Evolutionary conservation across 2,329 filamentous ascomycete species (phyloP).

Genomic region (Septoria petroselini): DNA sequence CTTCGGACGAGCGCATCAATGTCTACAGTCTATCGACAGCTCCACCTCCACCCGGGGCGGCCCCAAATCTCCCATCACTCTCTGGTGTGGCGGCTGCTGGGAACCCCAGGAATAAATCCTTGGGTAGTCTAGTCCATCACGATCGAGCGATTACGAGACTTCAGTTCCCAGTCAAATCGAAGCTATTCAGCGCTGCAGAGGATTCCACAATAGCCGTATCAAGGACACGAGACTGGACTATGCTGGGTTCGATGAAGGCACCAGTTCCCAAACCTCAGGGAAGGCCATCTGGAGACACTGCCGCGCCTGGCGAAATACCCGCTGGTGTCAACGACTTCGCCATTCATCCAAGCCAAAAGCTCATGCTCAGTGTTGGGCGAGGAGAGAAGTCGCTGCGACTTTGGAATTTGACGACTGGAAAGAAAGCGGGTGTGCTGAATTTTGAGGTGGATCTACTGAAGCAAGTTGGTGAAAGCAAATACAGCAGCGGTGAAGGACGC

Average conservation of each 20-base stretch:
- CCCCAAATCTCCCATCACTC: conserved; percentile 57
- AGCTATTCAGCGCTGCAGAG: conserved; percentile 82
- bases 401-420: conserved; percentile 96
- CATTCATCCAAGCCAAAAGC: conserved; percentile 91
- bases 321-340: conserved; percentile 93
- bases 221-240: conserved; percentile 81
- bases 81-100: conserved; percentile 72
- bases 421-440: conserved; percentile 88
- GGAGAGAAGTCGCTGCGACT: conserved; percentile 88
- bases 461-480: conserved; percentile 71
- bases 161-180: conserved; percentile 78
- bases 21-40: conserved; percentile 76
- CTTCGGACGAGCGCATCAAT: conserved; percentile 92
- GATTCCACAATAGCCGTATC: conserved; percentile 90
- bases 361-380: conserved; percentile 89
- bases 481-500: conserved; percentile 76
- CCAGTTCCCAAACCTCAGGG: conserved; percentile 77
- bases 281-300: conserved; percentile 85
- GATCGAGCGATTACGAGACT: conserved; percentile 75
- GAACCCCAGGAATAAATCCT: conserved; percentile 80
- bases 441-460: conserved; percentile 72
- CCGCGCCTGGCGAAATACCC: conserved; percentile 73
- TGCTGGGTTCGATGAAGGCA: conserved; percentile 83
- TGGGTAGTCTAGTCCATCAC: conserved; percentile 86
- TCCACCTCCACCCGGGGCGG: conserved; percentile 56